phyloP scores from a whole-genome alignment of 2,329 filamentous ascomycete species.

The Ascochyta viciae-villosae region DNA sequence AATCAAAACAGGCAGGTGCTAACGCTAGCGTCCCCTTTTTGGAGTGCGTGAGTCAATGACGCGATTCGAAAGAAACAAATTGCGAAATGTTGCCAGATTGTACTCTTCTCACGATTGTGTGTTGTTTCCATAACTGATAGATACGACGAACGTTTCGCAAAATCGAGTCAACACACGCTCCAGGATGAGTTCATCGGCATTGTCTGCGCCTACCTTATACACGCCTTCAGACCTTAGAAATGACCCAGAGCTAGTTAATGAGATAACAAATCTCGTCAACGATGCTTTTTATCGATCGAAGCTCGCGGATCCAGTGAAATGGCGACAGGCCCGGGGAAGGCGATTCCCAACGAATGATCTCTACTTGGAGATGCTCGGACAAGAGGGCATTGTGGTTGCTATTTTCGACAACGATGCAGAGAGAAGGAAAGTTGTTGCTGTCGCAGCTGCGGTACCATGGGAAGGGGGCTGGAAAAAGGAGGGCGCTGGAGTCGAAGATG shows the following conservation, averaged over 20 bases:
- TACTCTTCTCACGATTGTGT: too few relatives aligned
- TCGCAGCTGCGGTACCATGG: constrained; percentile 34
- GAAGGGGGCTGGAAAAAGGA: constrained; percentile 30
- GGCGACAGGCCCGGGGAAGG: constrained; percentile 7
- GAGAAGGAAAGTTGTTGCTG: constrained; percentile 28
- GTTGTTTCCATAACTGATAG: background rate
- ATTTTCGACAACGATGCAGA: constrained; percentile 21
- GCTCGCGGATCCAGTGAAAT: constrained; percentile 18
- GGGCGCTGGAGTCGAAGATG: constrained; percentile 23
- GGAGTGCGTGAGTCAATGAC: background rate
- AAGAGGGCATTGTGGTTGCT: constrained; percentile 20
- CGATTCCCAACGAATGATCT: constrained; percentile 24
- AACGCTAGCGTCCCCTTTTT: too few relatives aligned
- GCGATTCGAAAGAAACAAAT: background rate
- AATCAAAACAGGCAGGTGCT: background rate
- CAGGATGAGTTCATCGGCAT: constrained; percentile 18
- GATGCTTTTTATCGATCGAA: constrained; percentile 31
- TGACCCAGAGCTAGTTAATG: constrained; percentile 14
- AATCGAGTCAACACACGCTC: background rate
- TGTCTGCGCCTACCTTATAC: constrained; percentile 24
- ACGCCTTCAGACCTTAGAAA: constrained; percentile 12
- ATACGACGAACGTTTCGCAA: background rate
- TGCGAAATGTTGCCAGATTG: background rate
- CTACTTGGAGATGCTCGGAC: constrained; percentile 24
- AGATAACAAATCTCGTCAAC: constrained; percentile 28